Base-by-base conservation (phyloP, 2,329 filamentous ascomycete genomes). In the Cladosporium sp. region DNA sequence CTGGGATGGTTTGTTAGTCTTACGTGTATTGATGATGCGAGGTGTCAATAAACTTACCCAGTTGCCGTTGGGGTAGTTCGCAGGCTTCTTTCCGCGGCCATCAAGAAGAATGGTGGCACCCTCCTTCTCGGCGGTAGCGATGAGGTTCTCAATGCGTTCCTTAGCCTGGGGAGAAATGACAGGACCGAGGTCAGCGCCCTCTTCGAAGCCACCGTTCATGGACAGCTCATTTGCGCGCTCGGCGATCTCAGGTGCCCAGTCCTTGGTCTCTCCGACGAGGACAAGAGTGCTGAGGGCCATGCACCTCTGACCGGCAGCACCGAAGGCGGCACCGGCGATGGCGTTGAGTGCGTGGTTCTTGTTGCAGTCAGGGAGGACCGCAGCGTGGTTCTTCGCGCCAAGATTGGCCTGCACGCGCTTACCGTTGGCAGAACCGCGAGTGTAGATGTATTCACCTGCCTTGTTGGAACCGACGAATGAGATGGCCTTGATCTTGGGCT, bases 351-450 rank as follows among this genome's bases (percentile, higher is more conserved):
- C 88, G 63, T 91, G 86, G 75, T 93, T 91, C 80, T 90, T 92
- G 77, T 93, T 92, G 75, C 84, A 87, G 74, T 93, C 88, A 15
- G 88, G 88, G 54, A 92, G 80, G 24, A 93, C 84, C 47, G 86
- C 86, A 22, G 88, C 88, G 69, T 93, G 88, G 77, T 93, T 93
- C 80, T 93, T 93, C 59, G 88, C 88, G 36, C 88, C 89, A 55
- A 93, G 73, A 72, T 93, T 93, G 68, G 88, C 88, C 73, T 93
- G 89, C 27, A 91, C 87, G 63, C 88, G 85, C 80, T 93, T 93
- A 64, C 89, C 88, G 63, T 92, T 89, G 64, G 87, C 88, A 1
- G 86, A 89, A 29, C 83, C 88, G 50, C 87, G 82, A 50, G 76
- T 71, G 72, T 84, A 93, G 70, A 93, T 93, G 75, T 93, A 93